These are phyloP conservation scores for Larix sibirica DNA, from an alignment of 83 land plant genomes.

Conservation along the genomic window DNA sequence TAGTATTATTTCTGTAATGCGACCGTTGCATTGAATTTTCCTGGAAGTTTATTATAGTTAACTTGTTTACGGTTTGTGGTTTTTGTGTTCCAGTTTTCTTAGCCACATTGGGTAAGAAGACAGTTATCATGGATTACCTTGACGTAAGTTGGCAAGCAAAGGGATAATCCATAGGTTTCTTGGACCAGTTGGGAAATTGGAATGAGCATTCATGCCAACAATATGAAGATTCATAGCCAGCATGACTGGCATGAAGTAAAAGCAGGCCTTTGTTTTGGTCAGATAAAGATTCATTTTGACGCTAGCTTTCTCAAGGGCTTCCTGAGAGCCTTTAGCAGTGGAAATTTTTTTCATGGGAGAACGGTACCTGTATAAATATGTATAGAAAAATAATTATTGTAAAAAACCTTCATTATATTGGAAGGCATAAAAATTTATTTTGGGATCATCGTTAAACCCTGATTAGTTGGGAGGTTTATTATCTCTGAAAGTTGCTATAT, in stretches of 20 bases:
- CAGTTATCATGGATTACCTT: neutral
- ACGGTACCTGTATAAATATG: neutral
- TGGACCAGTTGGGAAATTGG: neutral
- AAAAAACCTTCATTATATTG: too few species aligned
- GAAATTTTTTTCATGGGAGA: neutral
- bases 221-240: neutral
- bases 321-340: neutral
- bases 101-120: neutral
- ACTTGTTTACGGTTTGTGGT: neutral
- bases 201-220: neutral
- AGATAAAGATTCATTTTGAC: neutral
- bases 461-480: too few species aligned
- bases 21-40: too few species aligned
- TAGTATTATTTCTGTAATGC: too few species aligned
- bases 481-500: too few species aligned
- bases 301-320: neutral
- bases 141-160: neutral
- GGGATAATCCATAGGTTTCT: neutral
- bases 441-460: too few species aligned
- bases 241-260: neutral
- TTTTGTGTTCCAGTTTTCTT: conserved; percentile 10
- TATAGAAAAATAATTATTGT: neutral
- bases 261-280: neutral
- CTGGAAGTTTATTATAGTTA: neutral
- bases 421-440: too few species aligned